Percentiles rank a stretch among this genome's conserved stretches.
phyloP scores from a whole-genome alignment of 169 alveolate species.

The Plasmodium vivax region DNA sequence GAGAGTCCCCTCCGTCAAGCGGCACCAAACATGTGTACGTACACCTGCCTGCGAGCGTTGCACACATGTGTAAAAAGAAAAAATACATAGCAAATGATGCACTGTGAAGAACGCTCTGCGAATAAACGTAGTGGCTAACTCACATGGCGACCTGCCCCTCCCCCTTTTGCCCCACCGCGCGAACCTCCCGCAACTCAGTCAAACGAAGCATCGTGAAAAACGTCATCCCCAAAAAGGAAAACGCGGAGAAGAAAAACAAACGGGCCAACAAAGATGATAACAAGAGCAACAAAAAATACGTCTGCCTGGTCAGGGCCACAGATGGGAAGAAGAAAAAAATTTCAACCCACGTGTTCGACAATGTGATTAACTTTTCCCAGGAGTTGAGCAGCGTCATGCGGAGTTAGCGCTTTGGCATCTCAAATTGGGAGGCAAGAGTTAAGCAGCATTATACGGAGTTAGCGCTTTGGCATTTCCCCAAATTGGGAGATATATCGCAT shows the following conservation, averaged over 20 bases:
- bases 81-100: not conserved
- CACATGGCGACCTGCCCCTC: not conserved
- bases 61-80: not conserved
- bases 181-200: not conserved
- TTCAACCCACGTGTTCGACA: slow-evolving; percentile 53
- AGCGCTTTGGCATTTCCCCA: not conserved
- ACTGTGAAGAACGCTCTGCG: not conserved
- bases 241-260: slow-evolving; percentile 31
- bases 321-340: slow-evolving; percentile 58
- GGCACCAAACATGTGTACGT: not conserved
- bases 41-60: not conserved
- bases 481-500: not conserved
- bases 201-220: slow-evolving; percentile 33
- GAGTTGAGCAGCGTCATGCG: slow-evolving; percentile 37
- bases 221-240: not conserved
- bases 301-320: slow-evolving; percentile 63
- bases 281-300: slow-evolving; percentile 24
- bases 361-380: slow-evolving; percentile 50
- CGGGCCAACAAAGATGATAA: slow-evolving; percentile 10
- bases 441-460: slow-evolving; percentile 23
- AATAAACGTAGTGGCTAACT: not conserved
- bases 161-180: not conserved
- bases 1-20: not conserved
- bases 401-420: not conserved
- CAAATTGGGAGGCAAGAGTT: slow-evolving; percentile 4